Evolutionary conservation across 371 early-diverging fungal genomes (phyloP).

Genomic region (Mucor irregularis): DNA sequence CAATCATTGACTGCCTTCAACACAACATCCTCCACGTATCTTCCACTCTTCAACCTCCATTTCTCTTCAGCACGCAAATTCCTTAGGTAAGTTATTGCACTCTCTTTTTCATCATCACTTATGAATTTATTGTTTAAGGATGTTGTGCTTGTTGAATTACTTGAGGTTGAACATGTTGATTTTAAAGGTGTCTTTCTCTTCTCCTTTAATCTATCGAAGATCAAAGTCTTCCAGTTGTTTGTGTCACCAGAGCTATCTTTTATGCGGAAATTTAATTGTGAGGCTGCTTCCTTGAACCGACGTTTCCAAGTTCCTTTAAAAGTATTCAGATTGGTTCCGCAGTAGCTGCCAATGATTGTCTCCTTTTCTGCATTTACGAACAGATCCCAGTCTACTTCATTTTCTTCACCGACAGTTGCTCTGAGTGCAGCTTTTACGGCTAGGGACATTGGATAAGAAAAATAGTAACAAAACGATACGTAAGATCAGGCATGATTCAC

Average conservation of each 20-base stretch:
- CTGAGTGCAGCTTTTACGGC: conserved; percentile 6
- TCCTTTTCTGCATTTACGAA: conserved; percentile 5
- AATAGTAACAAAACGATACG: conserved; percentile 7
- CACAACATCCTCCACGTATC: conserved; percentile 6
- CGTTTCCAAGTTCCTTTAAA: conserved; percentile 9
- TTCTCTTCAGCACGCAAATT: conserved; percentile 3
- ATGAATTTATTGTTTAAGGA: conserved; percentile 2
- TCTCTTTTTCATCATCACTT: conserved; percentile 2
- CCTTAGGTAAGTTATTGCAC: neutral
- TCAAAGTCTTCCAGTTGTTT: conserved; percentile 8
- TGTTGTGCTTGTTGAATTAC: conserved; percentile 5
- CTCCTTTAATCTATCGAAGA: conserved; percentile 5
- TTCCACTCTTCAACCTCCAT: conserved; percentile 12
- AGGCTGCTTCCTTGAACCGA: conserved; percentile 1
- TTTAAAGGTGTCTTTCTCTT: conserved; percentile 3
- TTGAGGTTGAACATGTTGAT: conserved; percentile 5
- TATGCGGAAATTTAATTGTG: conserved; percentile 4
- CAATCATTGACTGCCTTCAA: conserved; percentile 4
- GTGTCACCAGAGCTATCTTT: conserved; percentile 8
- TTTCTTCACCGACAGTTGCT: conserved; percentile 8
- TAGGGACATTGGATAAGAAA: neutral
- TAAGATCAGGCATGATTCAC: conserved; percentile 1
- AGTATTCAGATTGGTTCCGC: conserved; percentile 6
- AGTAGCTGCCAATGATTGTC: conserved; percentile 8
- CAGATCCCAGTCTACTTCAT: conserved; percentile 10